Evolutionary conservation across 2,329 filamentous ascomycete genomes (phyloP).

Genomic region (Stagonosporopsis rhizophila): DNA sequence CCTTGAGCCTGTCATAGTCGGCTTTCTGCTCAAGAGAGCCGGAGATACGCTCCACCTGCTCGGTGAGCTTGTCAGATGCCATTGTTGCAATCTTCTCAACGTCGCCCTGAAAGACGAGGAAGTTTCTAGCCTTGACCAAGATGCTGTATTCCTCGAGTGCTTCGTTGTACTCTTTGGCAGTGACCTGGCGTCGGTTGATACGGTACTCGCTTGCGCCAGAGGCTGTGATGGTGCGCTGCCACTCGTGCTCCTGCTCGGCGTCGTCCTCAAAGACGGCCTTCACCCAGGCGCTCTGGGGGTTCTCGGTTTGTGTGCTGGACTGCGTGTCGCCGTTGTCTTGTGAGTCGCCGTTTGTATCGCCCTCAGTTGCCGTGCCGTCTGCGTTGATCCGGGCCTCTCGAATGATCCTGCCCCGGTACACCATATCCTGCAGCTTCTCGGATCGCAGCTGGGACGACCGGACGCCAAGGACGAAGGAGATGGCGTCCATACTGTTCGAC

Average conservation of each 20-base stretch:
- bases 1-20: constrained; percentile 91
- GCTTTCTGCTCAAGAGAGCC: constrained; percentile 93
- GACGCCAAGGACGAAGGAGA: constrained; percentile 97
- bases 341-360: constrained; percentile 49
- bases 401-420: constrained; percentile 93
- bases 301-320: constrained; percentile 69
- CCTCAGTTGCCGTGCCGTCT: constrained; percentile 75
- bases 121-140: constrained; percentile 96
- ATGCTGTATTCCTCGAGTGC: constrained; percentile 94
- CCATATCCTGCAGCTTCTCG: constrained; percentile 88
- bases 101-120: constrained; percentile 97
- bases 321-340: constrained; percentile 61
- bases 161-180: constrained; percentile 91
- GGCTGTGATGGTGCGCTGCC: constrained; percentile 93
- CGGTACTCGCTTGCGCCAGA: constrained; percentile 92
- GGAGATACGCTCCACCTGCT: constrained; percentile 95
- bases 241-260: constrained; percentile 90
- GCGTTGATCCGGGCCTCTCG: constrained; percentile 92
- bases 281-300: constrained; percentile 96
- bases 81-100: constrained; percentile 97
- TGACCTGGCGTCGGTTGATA: constrained; percentile 91
- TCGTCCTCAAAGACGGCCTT: constrained; percentile 99
- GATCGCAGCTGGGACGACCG: constrained; percentile 98
- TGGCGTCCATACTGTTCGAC: constrained; percentile 99
- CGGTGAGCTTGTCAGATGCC: constrained; percentile 90